Evolutionary conservation across 345 rosid genomes (phyloP).

Genomic region (Heritiera fomes): DNA sequence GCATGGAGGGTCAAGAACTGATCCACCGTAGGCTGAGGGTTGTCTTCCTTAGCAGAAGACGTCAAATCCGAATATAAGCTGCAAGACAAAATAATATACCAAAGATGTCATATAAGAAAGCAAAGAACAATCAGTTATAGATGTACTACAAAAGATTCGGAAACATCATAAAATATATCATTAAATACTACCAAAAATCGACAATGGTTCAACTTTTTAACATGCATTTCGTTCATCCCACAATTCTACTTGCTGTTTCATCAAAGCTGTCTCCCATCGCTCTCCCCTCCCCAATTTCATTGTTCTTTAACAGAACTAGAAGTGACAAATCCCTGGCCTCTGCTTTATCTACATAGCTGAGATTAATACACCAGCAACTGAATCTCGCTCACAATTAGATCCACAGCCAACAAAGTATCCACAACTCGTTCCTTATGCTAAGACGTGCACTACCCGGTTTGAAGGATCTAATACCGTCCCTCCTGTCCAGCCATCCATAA

Average conservation of each 20-base stretch:
- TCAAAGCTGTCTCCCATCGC: neutral
- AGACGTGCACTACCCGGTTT: too few relatives aligned
- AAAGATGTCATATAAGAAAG: slow-evolving; percentile 9
- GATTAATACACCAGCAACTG: too few relatives aligned
- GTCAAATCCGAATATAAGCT: slow-evolving; percentile 75
- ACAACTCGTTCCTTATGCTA: too few relatives aligned
- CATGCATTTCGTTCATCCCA: neutral
- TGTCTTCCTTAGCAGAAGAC: slow-evolving; percentile 77
- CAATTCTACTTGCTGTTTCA: neutral
- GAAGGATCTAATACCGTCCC: too few relatives aligned
- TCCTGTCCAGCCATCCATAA: too few relatives aligned
- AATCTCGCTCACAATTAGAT: too few relatives aligned
- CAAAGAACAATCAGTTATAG: neutral
- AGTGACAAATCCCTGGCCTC: neutral
- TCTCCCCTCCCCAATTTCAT: neutral
- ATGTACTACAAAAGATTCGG: neutral
- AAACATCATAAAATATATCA: neutral
- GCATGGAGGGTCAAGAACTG: slow-evolving; percentile 79
- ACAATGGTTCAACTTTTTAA: neutral
- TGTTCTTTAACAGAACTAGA: neutral
- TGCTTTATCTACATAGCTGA: too few relatives aligned
- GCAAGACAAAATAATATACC: slow-evolving; percentile 29
- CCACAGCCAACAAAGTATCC: too few relatives aligned
- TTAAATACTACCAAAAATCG: neutral
- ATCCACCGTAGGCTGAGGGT: slow-evolving; percentile 86